Evolutionary conservation across 208 protist genomes (phyloP), one percentile per base, ranked within the genome.

Genomic region (Acanthamoeba lenticulata): DNA sequence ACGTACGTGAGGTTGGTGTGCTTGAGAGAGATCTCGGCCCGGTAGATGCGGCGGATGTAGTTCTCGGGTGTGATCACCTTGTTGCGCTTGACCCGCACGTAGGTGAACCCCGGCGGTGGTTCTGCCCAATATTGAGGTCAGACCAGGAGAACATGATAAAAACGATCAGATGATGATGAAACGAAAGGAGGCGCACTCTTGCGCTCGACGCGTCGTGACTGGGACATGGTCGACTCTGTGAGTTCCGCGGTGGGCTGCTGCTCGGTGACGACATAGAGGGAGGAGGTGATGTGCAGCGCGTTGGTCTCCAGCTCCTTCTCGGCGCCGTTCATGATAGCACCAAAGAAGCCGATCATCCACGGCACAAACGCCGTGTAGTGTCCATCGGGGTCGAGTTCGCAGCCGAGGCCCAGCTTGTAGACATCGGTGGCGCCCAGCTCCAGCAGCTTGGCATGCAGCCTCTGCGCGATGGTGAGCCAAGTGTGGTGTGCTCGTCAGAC

Each of bases 301-400:
- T 74, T 13, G 7, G 24, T 91, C 24, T 45, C 34, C 32, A 44
- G 21, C n/a, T 91, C 85, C n/a, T n/a, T 91, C 38, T 91, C 32
- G 13, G 21, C 24, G 27, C 34, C 85, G 19, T 29, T n/a, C 3
- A 67, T 13, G 74, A 85, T 85, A 29, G 9, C 7, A 38, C 42
- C 49, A 27, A 91, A 62, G 32, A 91, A 91, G 9, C 85, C 55
- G 38, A 91, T 47, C 85, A 91, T 91, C 85, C 85, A 91, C 19
- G 85, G 85, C 29, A 72, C 52, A 38, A 91, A 91, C 4, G 85
- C 52, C 29, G 85, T 91, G 85, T 91, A 45, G 52, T 91, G 85
- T 17, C 85, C 85, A 69, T 91, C 85, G 7, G 55, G 49, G 44
- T 91, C 85, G 24, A 72, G 49, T 7, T 91, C 85, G 24, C 85